These are phyloP conservation scores for Citrus australasica DNA, from an alignment of 345 rosid genomes.

Conservation along the genomic window DNA sequence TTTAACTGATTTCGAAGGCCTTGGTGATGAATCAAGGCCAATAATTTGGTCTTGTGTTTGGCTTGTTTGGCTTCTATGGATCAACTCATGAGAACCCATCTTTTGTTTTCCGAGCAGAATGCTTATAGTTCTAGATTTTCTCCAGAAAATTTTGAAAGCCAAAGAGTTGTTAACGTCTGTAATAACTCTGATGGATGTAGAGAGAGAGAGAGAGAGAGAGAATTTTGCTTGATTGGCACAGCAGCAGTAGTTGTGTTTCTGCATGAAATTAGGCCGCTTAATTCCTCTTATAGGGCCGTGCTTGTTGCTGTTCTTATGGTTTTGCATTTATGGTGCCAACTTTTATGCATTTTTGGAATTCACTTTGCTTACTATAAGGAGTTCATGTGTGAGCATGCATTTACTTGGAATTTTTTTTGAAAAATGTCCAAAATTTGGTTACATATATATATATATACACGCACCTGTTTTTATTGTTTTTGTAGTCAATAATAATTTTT, in stretches of 20 bases:
- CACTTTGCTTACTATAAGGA: background rate
- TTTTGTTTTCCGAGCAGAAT: background rate
- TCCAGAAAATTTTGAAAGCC: background rate
- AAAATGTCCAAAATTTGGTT: background rate
- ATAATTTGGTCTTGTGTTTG: background rate
- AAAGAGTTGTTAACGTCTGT: background rate
- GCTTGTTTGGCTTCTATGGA: conserved; percentile 17
- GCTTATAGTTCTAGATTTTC: background rate
- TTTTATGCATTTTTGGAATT: background rate
- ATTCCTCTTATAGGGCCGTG: conserved; percentile 1
- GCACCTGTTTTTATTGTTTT: no score
- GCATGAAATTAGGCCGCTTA: conserved; percentile 17
- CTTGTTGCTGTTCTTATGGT: background rate
- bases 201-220: background rate
- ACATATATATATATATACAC: no score
- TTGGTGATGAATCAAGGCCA: background rate
- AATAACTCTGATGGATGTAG: no score
- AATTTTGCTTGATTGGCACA: background rate
- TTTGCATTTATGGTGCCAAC: conserved; percentile 11
- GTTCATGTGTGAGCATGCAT: background rate
- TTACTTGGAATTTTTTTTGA: no score
- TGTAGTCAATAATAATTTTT: no score
- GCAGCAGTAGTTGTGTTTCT: background rate
- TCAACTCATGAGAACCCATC: conserved; percentile 24
- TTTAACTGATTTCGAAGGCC: background rate